phyloP scores from a whole-genome alignment of 2,329 filamentous ascomycete genomes.

The Byssochlamys sp. region DNA sequence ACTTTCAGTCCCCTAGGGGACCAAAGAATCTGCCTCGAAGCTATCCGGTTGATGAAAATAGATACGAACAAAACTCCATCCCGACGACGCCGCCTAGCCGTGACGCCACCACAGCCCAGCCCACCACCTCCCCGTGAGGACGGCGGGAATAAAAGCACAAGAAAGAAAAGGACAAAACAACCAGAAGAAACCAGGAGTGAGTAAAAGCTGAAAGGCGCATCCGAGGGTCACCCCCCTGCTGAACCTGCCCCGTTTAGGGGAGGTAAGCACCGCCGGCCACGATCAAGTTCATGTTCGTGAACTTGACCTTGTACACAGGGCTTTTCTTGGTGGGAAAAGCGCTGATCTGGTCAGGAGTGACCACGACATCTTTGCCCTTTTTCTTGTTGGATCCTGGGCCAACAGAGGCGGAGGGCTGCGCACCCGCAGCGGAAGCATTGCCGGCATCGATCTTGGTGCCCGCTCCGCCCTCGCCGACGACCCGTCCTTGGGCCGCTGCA shows the following conservation, averaged over 20 bases:
- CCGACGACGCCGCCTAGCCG: background rate
- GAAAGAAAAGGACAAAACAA: background rate
- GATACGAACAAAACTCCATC: background rate
- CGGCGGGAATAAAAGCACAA: background rate
- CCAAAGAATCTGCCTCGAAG: background rate
- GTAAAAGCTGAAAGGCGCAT: background rate
- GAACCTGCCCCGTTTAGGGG: conserved; percentile 29
- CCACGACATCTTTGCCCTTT: conserved; percentile 78
- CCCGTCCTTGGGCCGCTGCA: conserved; percentile 49
- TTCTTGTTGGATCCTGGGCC: conserved; percentile 47
- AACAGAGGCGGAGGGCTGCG: conserved; percentile 36
- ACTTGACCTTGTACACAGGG: conserved; percentile 83
- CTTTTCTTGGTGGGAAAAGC: conserved; percentile 95
- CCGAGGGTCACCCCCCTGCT: background rate
- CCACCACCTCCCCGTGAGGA: background rate
- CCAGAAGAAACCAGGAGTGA: background rate
- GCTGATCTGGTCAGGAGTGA: conserved; percentile 85
- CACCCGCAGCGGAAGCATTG: conserved; percentile 38
- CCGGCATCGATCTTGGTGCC: conserved; percentile 44
- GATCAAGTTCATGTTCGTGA: conserved; percentile 90
- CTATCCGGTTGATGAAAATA: background rate
- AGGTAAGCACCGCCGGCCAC: conserved; percentile 68
- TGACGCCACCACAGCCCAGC: background rate
- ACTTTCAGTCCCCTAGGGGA: background rate
- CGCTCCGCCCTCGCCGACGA: conserved; percentile 40